A percentile compares a stretch with the other conserved stretches of the same genome.
These are phyloP conservation scores for Niebla homalea DNA, from an alignment of 495 filamentous ascomycete genomes.

Conservation along the genomic window DNA sequence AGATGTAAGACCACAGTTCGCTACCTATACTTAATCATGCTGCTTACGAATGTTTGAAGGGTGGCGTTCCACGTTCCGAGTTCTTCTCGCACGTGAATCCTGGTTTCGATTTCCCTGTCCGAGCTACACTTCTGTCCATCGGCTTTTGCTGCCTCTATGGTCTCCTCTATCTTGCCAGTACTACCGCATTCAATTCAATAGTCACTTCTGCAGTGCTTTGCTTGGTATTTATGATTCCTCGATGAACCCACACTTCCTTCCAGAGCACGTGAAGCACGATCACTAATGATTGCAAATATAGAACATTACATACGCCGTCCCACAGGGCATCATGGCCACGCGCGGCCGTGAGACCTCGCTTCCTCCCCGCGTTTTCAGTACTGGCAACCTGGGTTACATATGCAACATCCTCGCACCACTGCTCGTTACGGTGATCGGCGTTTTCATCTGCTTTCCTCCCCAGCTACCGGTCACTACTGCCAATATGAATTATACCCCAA, in stretches of 20 bases:
- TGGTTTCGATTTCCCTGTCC: constrained; percentile 17
- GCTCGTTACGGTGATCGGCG: constrained; percentile 19
- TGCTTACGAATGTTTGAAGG: not conserved
- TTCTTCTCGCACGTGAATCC: constrained; percentile 18
- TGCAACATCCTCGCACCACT: constrained; percentile 24
- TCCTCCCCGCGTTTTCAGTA: constrained; percentile 18
- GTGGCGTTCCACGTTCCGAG: constrained; percentile 12
- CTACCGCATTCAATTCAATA: constrained; percentile 30
- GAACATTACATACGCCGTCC: constrained; percentile 26
- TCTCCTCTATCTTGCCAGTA: constrained; percentile 28
- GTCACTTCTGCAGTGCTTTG: constrained; percentile 26
- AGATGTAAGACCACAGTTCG: constrained; percentile 12
- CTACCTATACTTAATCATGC: not conserved
- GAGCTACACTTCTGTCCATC: constrained; percentile 20
- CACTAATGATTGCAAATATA: not conserved
- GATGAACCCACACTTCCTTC: not conserved
- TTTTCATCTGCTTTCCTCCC: constrained; percentile 25
- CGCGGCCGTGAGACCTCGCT: constrained; percentile 21
- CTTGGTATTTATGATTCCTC: constrained; percentile 4
- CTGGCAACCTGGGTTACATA: constrained; percentile 19
- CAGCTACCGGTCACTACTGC: constrained; percentile 15
- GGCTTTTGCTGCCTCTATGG: constrained; percentile 24
- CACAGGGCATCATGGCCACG: constrained; percentile 22
- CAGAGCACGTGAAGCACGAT: not conserved
- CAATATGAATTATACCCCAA: constrained; percentile 25